These are phyloP conservation scores for Citrus cavaleriei DNA, from an alignment of 345 rosid species.

Conservation along the genomic window DNA sequence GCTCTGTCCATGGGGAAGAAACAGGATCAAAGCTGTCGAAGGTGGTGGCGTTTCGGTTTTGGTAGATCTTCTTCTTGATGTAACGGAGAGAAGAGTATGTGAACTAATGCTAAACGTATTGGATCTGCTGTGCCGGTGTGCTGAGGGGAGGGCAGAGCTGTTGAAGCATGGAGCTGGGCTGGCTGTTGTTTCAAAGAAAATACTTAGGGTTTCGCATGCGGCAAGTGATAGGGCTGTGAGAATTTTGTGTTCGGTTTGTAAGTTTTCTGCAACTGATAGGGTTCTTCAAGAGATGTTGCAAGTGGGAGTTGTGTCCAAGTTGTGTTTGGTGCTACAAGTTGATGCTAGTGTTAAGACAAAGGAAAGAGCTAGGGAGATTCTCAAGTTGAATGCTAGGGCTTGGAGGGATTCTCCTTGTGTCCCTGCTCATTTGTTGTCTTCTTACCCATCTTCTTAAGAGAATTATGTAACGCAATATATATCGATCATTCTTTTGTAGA, in stretches of 20 bases:
- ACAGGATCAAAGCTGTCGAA: conserved; percentile 51
- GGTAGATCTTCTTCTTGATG: conserved; percentile 50
- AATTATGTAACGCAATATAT: background rate
- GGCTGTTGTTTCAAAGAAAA: conserved; percentile 60
- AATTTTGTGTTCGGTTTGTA: conserved; percentile 40
- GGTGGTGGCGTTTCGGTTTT: conserved; percentile 32
- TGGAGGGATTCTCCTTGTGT: conserved; percentile 53
- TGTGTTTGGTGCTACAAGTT: conserved; percentile 51
- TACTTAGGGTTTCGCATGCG: conserved; percentile 49
- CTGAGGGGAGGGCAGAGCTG: conserved; percentile 58
- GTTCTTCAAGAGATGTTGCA: conserved; percentile 61
- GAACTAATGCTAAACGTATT: conserved; percentile 37
- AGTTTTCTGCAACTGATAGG: conserved; percentile 37
- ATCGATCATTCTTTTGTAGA: background rate
- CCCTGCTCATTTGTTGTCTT: conserved; percentile 40
- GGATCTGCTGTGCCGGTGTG: conserved; percentile 52
- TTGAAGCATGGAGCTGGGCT: conserved; percentile 55
- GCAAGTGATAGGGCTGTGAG: conserved; percentile 51
- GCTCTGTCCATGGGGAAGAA: conserved; percentile 59
- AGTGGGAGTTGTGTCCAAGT: conserved; percentile 53
- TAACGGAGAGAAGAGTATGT: conserved; percentile 23
- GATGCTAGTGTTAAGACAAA: conserved; percentile 36
- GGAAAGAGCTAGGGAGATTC: conserved; percentile 48
- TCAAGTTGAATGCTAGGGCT: conserved; percentile 48
- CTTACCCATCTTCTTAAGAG: conserved; percentile 39